Evolutionary conservation across 495 filamentous ascomycete genomes (phyloP), one percentile per base, ranked within the genome.

Genomic region (Ascodesmis nigricans): DNA sequence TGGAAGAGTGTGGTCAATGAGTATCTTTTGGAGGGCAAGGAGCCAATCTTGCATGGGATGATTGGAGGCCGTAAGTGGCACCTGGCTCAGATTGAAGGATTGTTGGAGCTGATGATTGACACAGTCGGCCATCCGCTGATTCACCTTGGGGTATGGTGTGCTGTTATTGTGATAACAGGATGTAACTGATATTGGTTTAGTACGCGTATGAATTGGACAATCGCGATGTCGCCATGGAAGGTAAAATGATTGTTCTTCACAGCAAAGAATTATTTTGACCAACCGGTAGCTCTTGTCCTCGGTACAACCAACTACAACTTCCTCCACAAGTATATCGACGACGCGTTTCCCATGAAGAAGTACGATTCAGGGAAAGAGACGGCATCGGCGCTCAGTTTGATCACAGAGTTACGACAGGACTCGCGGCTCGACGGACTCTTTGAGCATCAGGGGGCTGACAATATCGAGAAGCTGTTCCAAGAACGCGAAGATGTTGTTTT

Each of bases 41-140:
- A 79, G 47, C 83, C 83, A 1, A 50, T 93, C 29, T 65, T 90
- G 39, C 76, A 80, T 55, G 65, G 69, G 6, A 55, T 87, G n/a
- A 65, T 81, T 34, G 62, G 65, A 26, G 78, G 78, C 40, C 60
- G 80, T 87, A 70, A 34, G 76, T 69, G 23, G 3, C 18, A n/a
- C 22, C 28, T 34, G 3, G 13, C 14, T 5, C 22, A 9, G 23
- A 21, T 29, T 9, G 31, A 23, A 21, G 15, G 29, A 9, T 35
- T 16, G 25, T 15, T 21, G 21, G 7, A 27, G 10, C 8, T 18
- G 39, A 26, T 31, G 36, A 22, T 16, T 38, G 8, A 5, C 16
- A 9, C 21, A 90, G 78, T 91, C 38, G 83, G 71, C 21, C 78
- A 91, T 47, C 76, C 83, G 1, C 57, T 91, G 19, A 87, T 92